Base-by-base conservation (phyloP, 345 rosid genomes). In the Eucalyptus regnans region DNA sequence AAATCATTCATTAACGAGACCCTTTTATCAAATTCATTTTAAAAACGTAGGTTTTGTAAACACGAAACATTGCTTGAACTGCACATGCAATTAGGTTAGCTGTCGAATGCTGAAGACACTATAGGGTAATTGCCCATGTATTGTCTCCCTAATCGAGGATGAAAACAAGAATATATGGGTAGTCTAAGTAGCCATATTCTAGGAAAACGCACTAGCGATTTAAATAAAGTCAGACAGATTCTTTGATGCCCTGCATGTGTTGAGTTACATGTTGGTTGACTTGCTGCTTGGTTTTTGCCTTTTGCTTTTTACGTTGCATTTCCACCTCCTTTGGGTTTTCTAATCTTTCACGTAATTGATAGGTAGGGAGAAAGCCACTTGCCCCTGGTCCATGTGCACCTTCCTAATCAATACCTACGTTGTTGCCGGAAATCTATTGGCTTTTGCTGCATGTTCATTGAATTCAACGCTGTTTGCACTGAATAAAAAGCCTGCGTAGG, bases 1-100 rank as follows among this genome's bases (percentile, higher is more conserved):
- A 14, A 2, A 37, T 25, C 0, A 20, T 6, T 71, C 0, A 0
- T 71, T 37, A 20, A 71, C 0, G 2, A 37, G 0, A 1, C 4
- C 3, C 1, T 17, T 71, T 71, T 3, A 33, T 0, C 4, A 10
- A 41, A 20, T 22, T 12, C 5, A 2, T 76, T 41, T 41, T 6
- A 41, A 76, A 76, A 1, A 6, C 23, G 0, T 6, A 3, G 23
- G 12, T 37, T 76, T 10, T 18, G 6, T 71, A 37, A 41, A 9
- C 81, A 44, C 8, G 2, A 17, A 15, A 71, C 27, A 10, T 71
- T 37, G 83, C 46, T 10, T 3, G 13, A 18, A 27, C 27, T 20
- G 83, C 46, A 18, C 46, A 37, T 43, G 83, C 48, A 22, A 71
- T 71, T 68, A 1, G 43, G 44, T 33, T 33, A 18, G 48, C 48